Conservation (phyloP, 2,329 filamentous ascomycete genomes). For the Neonectria magnoliae region DNA sequence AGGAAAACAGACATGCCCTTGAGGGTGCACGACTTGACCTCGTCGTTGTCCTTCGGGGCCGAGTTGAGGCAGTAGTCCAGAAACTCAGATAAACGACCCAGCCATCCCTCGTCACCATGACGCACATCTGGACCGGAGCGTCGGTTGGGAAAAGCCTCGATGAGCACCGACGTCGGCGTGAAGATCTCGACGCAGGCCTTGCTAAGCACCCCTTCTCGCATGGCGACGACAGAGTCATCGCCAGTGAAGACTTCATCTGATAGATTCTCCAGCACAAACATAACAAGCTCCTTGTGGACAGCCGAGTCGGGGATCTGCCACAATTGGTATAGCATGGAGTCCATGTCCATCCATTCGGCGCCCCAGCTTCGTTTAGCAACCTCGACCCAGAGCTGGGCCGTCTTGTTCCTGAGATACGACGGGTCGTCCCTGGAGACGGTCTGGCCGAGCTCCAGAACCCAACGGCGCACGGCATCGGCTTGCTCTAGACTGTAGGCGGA, state of each 20-base stretch:
- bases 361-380: slow-evolving; percentile 93
- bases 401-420: slow-evolving; percentile 88
- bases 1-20: slow-evolving; percentile 82
- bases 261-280: slow-evolving; percentile 88
- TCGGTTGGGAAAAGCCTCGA: slow-evolving; percentile 79
- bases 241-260: slow-evolving; percentile 94
- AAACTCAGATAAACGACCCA: slow-evolving; percentile 78
- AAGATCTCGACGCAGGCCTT: slow-evolving; percentile 94
- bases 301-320: slow-evolving; percentile 77
- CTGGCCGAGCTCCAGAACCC: slow-evolving; percentile 82
- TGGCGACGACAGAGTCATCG: slow-evolving; percentile 85
- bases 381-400: slow-evolving; percentile 94
- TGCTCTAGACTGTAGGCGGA: slow-evolving; percentile 76
- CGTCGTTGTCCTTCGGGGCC: slow-evolving; percentile 70
- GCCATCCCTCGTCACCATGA: slow-evolving; percentile 86
- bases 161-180: slow-evolving; percentile 79
- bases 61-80: slow-evolving; percentile 77
- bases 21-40: slow-evolving; percentile 75
- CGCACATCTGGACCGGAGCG: slow-evolving; percentile 76
- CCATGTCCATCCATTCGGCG: slow-evolving; percentile 95
- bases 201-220: slow-evolving; percentile 85
- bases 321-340: slow-evolving; percentile 79
- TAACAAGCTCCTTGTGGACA: slow-evolving; percentile 83
- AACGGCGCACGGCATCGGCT: slow-evolving; percentile 73
- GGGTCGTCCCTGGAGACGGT: slow-evolving; percentile 78